Base-by-base conservation (phyloP, 805 yeast species). In the Tetrapisispora nanseiensis region DNA sequence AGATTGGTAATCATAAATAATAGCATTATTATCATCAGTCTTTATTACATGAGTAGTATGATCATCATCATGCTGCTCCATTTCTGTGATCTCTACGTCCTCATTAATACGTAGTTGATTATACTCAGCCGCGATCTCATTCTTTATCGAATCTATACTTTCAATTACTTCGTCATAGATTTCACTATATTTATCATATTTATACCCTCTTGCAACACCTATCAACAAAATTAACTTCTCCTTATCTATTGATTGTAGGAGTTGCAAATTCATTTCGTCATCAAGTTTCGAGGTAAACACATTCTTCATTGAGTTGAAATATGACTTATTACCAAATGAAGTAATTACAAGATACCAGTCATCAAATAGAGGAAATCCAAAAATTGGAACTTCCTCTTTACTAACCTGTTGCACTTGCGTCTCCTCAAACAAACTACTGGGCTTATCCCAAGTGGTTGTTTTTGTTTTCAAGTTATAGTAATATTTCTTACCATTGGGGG, bases 271-370 rank as follows among this genome's bases (percentile, higher is more conserved):
- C 12, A 51, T 52, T 2, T 51, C 56, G 39, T 63, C 65, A 1
- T 65, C 62, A 7, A 69, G 57, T 19, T 46, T 41, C 74, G 9
- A 13, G 6, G 12, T 13, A 1, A 71, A 63, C 31, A 43, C 45
- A 8, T 52, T 46, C 1, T 65, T 54, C 2, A 32, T 42, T 1
- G 24, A 30, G 47, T 71, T 63, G 43, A 65, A 53, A 36, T 64
- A 72, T 51, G 66, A 72, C 44, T 71, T 67, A 3, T 62, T 42
- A 0, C 78, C 79, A 8, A 60, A 54, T 19, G 57, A 55, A 13
- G 69, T 59, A 19, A 74, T 57, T 1, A 72, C 62, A n/a, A 74
- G 43, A 3, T 43, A 29, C 78, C 78, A 75, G 4, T 56, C 60
- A 18, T 62, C 54, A 1, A 43, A 20, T 24, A 58, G 44, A 6